Evolutionary conservation across 2,329 filamentous ascomycete species (phyloP).

Genomic region (Chrysoporthe puriensis): DNA sequence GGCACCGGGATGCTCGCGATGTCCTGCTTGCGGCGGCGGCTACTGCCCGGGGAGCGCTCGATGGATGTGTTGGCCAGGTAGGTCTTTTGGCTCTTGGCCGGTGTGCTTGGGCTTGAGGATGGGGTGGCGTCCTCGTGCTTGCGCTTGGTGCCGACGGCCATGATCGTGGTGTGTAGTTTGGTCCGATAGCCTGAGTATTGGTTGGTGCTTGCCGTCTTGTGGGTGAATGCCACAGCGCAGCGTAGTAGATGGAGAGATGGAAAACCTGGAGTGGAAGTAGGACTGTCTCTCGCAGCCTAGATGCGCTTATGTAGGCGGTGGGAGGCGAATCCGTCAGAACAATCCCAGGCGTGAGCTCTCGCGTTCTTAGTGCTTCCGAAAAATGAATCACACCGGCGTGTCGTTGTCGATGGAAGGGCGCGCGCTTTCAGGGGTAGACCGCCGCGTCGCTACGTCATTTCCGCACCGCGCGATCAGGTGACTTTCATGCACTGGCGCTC

Average conservation of each 20-base stretch:
- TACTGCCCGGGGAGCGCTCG: neutral
- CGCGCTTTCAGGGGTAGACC: constrained; percentile 10
- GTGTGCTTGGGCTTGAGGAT: neutral
- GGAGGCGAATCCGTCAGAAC: neutral
- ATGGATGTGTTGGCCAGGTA: constrained; percentile 19
- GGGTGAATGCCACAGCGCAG: neutral
- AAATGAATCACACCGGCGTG: constrained; percentile 26
- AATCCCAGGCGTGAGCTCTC: neutral
- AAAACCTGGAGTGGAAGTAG: neutral
- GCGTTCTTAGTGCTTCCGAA: neutral
- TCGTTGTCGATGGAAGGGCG: constrained; percentile 26
- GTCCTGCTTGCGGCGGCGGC: neutral
- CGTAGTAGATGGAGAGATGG: neutral
- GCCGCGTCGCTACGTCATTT: constrained; percentile 12
- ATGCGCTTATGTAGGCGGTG: too few species aligned
- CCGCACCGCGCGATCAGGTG: constrained; percentile 12
- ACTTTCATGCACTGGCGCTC: neutral
- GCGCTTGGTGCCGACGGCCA: constrained; percentile 18
- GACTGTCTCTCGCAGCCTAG: neutral
- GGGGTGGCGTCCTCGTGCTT: neutral
- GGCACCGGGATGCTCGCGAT: neutral
- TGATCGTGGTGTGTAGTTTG: neutral
- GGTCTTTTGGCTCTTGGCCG: constrained; percentile 17
- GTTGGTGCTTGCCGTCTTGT: neutral
- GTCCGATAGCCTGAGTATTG: neutral